Evolutionary conservation across 805 yeast species (phyloP).

Genomic region (Hanseniaspora lachancei): DNA sequence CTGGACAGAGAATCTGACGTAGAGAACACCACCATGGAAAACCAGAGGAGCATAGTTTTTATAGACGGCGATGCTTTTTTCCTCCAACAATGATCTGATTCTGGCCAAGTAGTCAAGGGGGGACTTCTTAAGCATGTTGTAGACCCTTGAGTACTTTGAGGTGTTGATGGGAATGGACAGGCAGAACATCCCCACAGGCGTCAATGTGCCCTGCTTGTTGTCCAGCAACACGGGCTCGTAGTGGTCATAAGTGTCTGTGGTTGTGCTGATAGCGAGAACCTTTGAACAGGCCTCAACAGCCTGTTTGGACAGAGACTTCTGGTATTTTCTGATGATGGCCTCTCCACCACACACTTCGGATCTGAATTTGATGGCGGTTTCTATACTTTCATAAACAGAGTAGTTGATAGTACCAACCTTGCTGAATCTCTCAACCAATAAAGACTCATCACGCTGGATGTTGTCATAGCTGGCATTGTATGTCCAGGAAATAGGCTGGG

Average conservation of each 20-base stretch:
- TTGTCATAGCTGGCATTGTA: constrained; percentile 15
- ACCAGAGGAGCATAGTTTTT: constrained; percentile 39
- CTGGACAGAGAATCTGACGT: constrained; percentile 46
- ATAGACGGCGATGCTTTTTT: constrained; percentile 21
- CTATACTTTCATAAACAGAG: constrained; percentile 32
- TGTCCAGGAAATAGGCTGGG: constrained; percentile 45
- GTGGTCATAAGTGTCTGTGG: constrained; percentile 27
- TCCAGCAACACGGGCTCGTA: constrained; percentile 22
- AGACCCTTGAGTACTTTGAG: constrained; percentile 17
- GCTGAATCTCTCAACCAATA: constrained; percentile 31
- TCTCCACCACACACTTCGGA: constrained; percentile 42
- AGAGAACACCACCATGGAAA: constrained; percentile 31
- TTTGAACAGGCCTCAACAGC: constrained; percentile 32
- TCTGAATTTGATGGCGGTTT: constrained; percentile 43
- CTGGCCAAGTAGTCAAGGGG: constrained; percentile 13
- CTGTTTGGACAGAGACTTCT: constrained; percentile 32
- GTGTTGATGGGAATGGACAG: constrained; percentile 37
- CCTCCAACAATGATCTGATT: constrained; percentile 18
- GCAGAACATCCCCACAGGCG: constrained; percentile 20
- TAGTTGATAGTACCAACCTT: constrained; percentile 40
- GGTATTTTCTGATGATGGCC: constrained; percentile 36
- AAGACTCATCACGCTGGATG: constrained; percentile 8
- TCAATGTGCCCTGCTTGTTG: constrained; percentile 16
- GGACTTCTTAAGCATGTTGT: constrained; percentile 17
- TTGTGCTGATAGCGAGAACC: constrained; percentile 28